Evolutionary conservation across 306 rosid species (phyloP).

Genomic region (Hylodesmum podocarpum): DNA sequence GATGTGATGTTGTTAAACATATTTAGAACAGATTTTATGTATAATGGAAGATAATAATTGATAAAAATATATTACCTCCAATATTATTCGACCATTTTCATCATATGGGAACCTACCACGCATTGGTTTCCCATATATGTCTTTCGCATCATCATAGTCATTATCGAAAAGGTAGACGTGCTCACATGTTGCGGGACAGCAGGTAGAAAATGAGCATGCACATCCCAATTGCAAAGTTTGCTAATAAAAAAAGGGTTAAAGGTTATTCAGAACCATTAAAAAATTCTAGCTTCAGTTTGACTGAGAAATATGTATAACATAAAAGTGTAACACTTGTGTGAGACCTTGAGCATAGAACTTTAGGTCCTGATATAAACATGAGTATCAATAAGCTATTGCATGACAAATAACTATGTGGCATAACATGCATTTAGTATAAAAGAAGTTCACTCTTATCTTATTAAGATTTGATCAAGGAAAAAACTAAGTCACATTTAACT

Average conservation of each 20-base stretch:
- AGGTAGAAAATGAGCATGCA: constrained; percentile 55
- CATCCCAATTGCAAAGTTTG: constrained; percentile 75
- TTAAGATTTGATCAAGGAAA: constrained; percentile 10
- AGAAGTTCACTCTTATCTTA: constrained; percentile 6
- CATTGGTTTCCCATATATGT: constrained; percentile 72
- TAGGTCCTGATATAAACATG: background rate
- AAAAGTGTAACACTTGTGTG: background rate
- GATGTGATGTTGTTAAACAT: background rate
- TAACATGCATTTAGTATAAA: constrained; percentile 1
- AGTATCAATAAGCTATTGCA: background rate
- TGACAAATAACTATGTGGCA: constrained; percentile 4
- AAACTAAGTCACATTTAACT: constrained; percentile 10
- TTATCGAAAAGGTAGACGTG: constrained; percentile 78
- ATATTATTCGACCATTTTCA: constrained; percentile 69
- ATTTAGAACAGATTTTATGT: constrained; percentile 6
- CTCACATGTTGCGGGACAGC: constrained; percentile 71
- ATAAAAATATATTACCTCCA: constrained; percentile 63
- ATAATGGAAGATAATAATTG: constrained; percentile 4
- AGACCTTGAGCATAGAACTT: background rate
- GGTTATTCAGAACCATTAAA: background rate
- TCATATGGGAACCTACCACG: constrained; percentile 75
- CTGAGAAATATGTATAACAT: background rate
- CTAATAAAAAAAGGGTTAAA: constrained; percentile 2
- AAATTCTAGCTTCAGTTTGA: constrained; percentile 8
- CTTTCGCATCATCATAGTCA: constrained; percentile 82